These are phyloP conservation scores for Xylaria flabelliformis DNA, from an alignment of 495 filamentous ascomycete species.

Conservation along the genomic window DNA sequence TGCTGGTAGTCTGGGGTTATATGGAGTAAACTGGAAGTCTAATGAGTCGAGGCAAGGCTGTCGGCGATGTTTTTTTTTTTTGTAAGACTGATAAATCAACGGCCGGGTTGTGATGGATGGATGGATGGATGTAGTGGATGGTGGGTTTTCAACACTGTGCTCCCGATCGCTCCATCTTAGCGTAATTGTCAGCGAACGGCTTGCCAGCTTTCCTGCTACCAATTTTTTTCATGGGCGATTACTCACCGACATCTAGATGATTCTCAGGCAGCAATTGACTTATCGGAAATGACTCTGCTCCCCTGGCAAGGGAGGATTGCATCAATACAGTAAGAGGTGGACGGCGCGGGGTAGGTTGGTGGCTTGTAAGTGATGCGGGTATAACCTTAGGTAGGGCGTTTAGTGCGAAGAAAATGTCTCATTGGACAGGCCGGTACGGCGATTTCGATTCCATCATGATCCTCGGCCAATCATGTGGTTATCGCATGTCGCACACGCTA, in stretches of 20 bases:
- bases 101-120: conserved; percentile 2
- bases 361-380: not conserved
- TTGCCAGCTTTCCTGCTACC: not conserved
- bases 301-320: not conserved
- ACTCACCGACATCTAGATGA: not conserved
- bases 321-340: not conserved
- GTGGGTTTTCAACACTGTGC: conserved; percentile 15
- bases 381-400: not conserved
- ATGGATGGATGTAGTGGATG: not conserved
- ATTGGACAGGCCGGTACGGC: not conserved
- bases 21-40: conserved; percentile 13
- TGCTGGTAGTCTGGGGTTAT: conserved; percentile 14
- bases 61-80: conserved; percentile 13
- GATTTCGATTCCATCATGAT: not conserved
- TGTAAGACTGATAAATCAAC: conserved; percentile 5
- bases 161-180: not conserved
- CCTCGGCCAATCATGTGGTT: not conserved
- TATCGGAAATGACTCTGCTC: not conserved
- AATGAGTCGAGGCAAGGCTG: conserved; percentile 18
- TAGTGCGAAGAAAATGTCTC: not conserved
- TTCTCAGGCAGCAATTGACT: not conserved
- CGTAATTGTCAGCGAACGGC: not conserved
- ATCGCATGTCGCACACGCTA: conserved; percentile 1
- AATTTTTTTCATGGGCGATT: not conserved
- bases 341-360: conserved; percentile 11